Base-by-base conservation (phyloP, 192 early-diverging fungal species). In the Podila minutissima region DNA sequence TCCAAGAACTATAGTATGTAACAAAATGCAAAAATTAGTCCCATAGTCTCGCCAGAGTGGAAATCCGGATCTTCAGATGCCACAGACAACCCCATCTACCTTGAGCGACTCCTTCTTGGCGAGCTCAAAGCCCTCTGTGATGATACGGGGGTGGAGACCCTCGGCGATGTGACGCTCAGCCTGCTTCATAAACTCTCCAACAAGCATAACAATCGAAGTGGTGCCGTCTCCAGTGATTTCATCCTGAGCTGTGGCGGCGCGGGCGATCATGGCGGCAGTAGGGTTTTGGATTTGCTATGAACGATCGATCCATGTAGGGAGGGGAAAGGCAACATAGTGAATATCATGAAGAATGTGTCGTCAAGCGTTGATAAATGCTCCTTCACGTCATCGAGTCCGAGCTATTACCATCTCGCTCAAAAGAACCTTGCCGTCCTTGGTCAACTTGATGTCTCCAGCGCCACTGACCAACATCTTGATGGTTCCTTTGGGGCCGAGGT, bases 381-480 rank as follows among this genome's bases (percentile, higher is more conserved):
- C 15, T 46, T 46, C 41, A 46, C 41, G 41, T 46, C 41, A 46
- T 46, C 3, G 41, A 2, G 41, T 15, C 41, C 13, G 41, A 46
- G 41, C 15, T 46, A 46, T 46, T 88, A 97, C 95, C 98, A 99
- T 99, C 87, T 99, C 97, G 72, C 87, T 96, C 71, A 99, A 88
- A 31, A 99, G 93, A 50, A 99, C 98, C 81, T 99, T 99, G 65
- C 98, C 98, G 83, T 99, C 98, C 88, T 99, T 99, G 48, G 98
- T 99, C 64, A 99, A 86, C 83, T 97, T 99, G 82, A 98, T 94
- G 71, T 92, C 92, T 70, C 97, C 97, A 50, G 97, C 91, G 41
- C 98, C 98, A 74, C 96, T 95, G 20, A 99, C 98, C 60, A 99
- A 89, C 93, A 99, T 97, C 88, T 99, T 99, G 83, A 99, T 95